Evolutionary conservation across 108 stramenopile species (phyloP), one percentile per base, ranked within the genome.

Genomic region (Cyclotella kingstonii): DNA sequence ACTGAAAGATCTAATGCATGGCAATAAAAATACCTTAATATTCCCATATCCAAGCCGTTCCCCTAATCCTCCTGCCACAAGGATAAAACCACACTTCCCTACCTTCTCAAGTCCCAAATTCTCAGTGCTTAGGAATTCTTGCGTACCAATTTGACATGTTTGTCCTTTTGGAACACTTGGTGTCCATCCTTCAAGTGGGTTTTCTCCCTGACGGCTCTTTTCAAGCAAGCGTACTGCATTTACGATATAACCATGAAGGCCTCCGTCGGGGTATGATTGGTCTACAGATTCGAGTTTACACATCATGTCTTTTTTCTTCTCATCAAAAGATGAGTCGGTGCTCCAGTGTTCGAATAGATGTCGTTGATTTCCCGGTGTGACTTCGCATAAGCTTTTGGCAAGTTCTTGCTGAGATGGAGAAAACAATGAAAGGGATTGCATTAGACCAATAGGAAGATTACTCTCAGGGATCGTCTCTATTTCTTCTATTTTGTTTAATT

Each of bases 31-130:
- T 76, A 97, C 81, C 88, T 98, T 99, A 67, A 97, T 94, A 39
- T 89, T 95, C 49, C 71, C 73, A 83, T 98, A 98, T 18, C 97
- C 98, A 23, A 99, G 74, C 22, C 99, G 82, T 70, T 99, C 99
- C 17, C 99, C 99, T 26, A 99, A 77, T 15, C 98, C 99, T 17
- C 99, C 99, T 26, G 94, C 91, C 3, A 95, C 94, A 35, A 95
- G 68, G 23, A 95, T 88, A 76, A 95, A 95, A 12, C 87, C 91
- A 60, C 78, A 70, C 27, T 74, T 77, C 12, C 84, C 78, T 11
- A 89, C 73, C 44, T 85, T 60, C 26, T 70, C n/a, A 47, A 83
- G 55, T 26, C 94, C 94, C 43, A 68, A 62, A 36, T 47, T 18
- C 64, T 95, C 94, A 10, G 76, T 72, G 5, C 48, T 60, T 15